These are phyloP conservation scores for peach (Prunus persica) DNA, from an alignment of 306 rosid species.

Conservation along the genomic window Prunus_persica_NCBIv2 NC_034009.1:35871001-35871500, in stretches of 20 bases:
- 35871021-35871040: constrained; percentile 60
- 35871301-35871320: background rate
- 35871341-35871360: too few relatives aligned
- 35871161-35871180: constrained; percentile 84
- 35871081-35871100: constrained; percentile 56
- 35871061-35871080: constrained; percentile 72
- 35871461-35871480: background rate
- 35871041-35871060: constrained; percentile 61
- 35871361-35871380: too few relatives aligned
- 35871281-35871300: background rate
- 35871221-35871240: constrained; percentile 62
- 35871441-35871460: background rate
- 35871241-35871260: constrained; percentile 2
- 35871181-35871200: constrained; percentile 96
- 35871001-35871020: constrained; percentile 60
- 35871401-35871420: background rate
- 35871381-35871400: too few relatives aligned
- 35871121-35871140: constrained; percentile 76
- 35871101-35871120: constrained; percentile 26
- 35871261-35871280: background rate
- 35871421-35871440: background rate
- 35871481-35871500: background rate
- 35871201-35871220: constrained; percentile 90
- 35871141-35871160: constrained; percentile 69
- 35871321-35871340: background rate